phyloP scores from a whole-genome alignment of 176 grass and related monocot genomes.

The Panicum miliaceum region DNA sequence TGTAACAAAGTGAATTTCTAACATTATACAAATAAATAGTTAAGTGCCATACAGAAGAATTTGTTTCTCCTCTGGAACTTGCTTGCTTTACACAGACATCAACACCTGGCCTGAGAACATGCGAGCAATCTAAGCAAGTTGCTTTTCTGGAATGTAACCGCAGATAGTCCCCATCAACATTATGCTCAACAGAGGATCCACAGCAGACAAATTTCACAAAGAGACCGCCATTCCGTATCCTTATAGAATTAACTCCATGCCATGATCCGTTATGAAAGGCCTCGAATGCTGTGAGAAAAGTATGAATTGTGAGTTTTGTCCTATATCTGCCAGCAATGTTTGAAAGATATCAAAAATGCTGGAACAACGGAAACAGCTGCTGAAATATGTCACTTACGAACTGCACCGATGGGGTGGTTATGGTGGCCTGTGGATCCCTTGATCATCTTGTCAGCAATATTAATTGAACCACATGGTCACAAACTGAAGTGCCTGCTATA shows the following conservation, averaged over 20 bases:
- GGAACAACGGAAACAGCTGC: neutral
- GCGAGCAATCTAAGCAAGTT: constrained; percentile 57
- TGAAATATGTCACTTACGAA: constrained; percentile 46
- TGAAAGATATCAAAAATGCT: neutral
- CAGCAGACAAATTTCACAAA: constrained; percentile 48
- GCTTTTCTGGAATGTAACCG: constrained; percentile 73
- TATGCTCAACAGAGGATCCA: constrained; percentile 43
- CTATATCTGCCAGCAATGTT: neutral
- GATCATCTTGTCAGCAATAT: constrained; percentile 30
- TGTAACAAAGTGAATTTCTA: constrained; percentile 4
- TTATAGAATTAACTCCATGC: constrained; percentile 72
- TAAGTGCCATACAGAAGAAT: constrained; percentile 53
- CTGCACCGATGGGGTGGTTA: constrained; percentile 42
- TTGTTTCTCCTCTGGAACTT: constrained; percentile 40
- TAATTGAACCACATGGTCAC: constrained; percentile 26
- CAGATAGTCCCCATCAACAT: constrained; percentile 56
- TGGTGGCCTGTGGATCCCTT: constrained; percentile 22
- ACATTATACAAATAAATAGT: constrained; percentile 1
- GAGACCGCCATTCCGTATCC: constrained; percentile 62
- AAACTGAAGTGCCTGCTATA: constrained; percentile 21
- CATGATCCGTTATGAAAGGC: constrained; percentile 72
- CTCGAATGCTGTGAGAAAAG: constrained; percentile 72
- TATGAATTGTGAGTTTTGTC: neutral
- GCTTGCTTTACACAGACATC: constrained; percentile 66
- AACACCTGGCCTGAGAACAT: constrained; percentile 65